Evolutionary conservation across 1,284 basidiomycete genomes (phyloP).

Genomic region (Mixia osmundae): DNA sequence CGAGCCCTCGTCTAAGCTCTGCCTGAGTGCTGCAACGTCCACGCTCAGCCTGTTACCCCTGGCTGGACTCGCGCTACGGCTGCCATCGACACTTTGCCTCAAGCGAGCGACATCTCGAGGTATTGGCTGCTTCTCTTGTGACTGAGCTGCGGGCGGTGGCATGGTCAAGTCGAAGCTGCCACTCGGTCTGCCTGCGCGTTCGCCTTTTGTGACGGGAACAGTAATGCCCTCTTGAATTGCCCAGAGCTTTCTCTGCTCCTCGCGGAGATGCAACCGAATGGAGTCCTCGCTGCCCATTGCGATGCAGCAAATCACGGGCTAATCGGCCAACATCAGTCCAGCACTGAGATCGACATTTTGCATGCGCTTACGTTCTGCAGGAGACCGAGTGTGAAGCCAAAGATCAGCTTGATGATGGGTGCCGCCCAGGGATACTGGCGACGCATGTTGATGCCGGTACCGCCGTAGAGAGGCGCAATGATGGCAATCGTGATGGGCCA

Average conservation of each 20-base stretch:
- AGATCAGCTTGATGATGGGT: slow-evolving; percentile 21
- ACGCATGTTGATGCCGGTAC: slow-evolving; percentile 17
- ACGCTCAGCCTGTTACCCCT: no score
- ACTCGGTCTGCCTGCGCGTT: no score
- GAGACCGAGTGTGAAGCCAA: slow-evolving; percentile 16
- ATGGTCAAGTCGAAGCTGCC: no score
- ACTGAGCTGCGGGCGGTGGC: no score
- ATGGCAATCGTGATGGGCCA: slow-evolving; percentile 22
- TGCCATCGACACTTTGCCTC: no score
- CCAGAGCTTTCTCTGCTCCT: background rate
- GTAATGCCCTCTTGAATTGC: no score
- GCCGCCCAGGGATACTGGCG: slow-evolving; percentile 20
- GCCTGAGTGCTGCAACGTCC: no score
- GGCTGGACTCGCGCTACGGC: no score
- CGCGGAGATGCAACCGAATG: background rate
- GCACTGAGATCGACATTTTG: background rate
- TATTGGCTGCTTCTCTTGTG: no score
- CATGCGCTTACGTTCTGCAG: background rate
- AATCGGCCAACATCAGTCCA: background rate
- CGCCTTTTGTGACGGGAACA: no score
- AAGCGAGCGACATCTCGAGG: no score
- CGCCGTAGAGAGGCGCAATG: slow-evolving; percentile 20
- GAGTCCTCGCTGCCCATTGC: slow-evolving; percentile 13
- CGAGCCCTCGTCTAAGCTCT: no score
- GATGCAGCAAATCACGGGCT: slow-evolving; percentile 11